phyloP scores from a whole-genome alignment of 2,329 filamentous ascomycete genomes.

The Sordariomycetes sp. region DNA sequence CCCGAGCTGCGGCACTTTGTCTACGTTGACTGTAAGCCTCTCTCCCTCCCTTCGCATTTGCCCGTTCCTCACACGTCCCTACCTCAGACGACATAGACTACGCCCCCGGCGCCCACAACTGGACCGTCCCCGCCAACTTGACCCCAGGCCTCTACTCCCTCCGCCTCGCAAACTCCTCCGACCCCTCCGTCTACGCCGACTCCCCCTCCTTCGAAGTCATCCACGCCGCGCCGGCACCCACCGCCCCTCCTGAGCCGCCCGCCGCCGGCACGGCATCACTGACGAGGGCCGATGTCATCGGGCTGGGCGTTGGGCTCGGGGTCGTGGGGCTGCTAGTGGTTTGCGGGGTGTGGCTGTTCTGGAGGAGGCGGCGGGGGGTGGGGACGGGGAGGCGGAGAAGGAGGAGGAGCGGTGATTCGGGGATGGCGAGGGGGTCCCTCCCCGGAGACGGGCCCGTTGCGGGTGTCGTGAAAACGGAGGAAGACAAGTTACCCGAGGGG shows the following conservation, averaged over 20 bases:
- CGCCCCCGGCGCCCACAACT: slow-evolving; percentile 2
- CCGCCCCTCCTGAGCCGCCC: not conserved
- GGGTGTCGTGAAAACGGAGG: not conserved
- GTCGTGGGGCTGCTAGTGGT: not conserved
- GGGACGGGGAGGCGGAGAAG: not conserved
- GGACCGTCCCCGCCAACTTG: slow-evolving; percentile 5
- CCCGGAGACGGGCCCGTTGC: not conserved
- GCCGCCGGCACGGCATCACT: not conserved
- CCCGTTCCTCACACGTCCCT: too few species aligned
- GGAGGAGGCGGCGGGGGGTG: not conserved
- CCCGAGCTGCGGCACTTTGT: not conserved
- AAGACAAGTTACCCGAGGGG: slow-evolving; percentile 2
- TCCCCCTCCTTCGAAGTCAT: slow-evolving; percentile 6
- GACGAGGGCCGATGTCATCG: slow-evolving; percentile 1
- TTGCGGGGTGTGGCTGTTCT: not conserved
- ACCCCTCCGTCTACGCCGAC: not conserved
- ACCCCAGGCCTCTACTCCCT: slow-evolving; percentile 5
- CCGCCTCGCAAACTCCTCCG: slow-evolving; percentile 2
- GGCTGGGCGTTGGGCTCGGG: slow-evolving; percentile 4
- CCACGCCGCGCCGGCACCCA: slow-evolving; percentile 3
- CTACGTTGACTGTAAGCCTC: slow-evolving; percentile 1
- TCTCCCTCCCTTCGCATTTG: not conserved
- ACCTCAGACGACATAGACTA: slow-evolving; percentile 2
- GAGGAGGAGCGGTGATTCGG: not conserved
- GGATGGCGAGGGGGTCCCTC: not conserved